Base-by-base conservation (phyloP, 345 rosid genomes). In the Camelina neglecta region DNA sequence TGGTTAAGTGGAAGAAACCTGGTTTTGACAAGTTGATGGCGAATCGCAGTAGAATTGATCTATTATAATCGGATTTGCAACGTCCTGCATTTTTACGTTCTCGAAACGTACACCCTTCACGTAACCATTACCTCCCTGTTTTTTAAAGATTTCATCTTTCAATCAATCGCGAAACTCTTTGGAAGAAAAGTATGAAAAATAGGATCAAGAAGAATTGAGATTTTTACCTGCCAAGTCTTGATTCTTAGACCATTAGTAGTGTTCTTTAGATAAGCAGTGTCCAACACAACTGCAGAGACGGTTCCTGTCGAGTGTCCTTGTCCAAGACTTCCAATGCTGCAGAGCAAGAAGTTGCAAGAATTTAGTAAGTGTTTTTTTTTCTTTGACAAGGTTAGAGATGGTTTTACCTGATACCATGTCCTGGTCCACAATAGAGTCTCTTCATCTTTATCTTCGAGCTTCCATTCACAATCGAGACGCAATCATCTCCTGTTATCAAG, bases 1-100 rank as follows among this genome's bases (percentile, higher is more conserved):
- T 73, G 74, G 24, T 67, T 67, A 6, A 26, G 48, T 58, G 5
- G 55, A 31, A 35, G 13, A 61, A 76, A 92, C 99, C 98, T 90
- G 94, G 83, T 93, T 93, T 77, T 79, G 84, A 83, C 98, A 95
- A 42, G 81, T 11, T 73, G 62, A 79, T 21, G 97, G 94, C 0
- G 98, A 95, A 84, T 95, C 99, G 23, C 99, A 95, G 78, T 95
- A 95, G 90, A 93, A 95, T 50, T 95, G 98, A 75, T 95, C 99
- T 16, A 95, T 95, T 58, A 95, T 83, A 66, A 95, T 90, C 23
- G 97, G 98, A 81, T 95, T 92, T 15, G 82, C 85, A 24, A 90
- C 97, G 51, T 95, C 83, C 35, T 86, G 86, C 98, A 93, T 87
- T 85, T 67, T 78, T 26, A 95, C 89, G 53, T 95, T 95, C 60